Conservation (phyloP, 2,329 filamentous ascomycete species). For the Fusarium setosum region DNA sequence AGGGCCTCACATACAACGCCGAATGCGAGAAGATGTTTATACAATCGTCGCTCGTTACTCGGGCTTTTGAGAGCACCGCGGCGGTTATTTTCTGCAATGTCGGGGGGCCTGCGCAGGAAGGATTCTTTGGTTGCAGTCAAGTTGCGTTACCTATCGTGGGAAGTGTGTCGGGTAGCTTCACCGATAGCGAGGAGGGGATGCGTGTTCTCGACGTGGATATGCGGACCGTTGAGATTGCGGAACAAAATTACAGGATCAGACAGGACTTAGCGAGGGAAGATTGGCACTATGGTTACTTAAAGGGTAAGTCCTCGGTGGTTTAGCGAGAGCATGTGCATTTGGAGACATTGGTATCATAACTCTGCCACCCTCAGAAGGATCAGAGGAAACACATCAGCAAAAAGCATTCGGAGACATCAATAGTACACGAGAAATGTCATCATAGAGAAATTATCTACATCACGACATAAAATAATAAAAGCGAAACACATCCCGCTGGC, state of each 20-base stretch:
- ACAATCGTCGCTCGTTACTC: conserved; percentile 68
- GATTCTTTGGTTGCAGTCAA: conserved; percentile 63
- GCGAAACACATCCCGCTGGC: too few species aligned
- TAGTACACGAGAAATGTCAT: too few species aligned
- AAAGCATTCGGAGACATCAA: too few species aligned
- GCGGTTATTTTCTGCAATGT: conserved; percentile 78
- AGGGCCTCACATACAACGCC: conserved; percentile 67
- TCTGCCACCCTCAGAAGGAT: too few species aligned
- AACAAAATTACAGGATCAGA: conserved; percentile 74
- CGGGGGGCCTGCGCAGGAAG: conserved; percentile 57
- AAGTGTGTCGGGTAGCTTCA: conserved; percentile 66
- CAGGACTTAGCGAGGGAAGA: conserved; percentile 64
- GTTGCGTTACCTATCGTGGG: conserved; percentile 76
- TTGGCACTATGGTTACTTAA: conserved; percentile 68
- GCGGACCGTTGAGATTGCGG: conserved; percentile 73
- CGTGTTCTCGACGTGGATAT: conserved; percentile 74
- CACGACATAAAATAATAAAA: too few species aligned
- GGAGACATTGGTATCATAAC: too few species aligned
- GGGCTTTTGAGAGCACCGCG: conserved; percentile 80
- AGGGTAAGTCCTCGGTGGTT: not conserved
- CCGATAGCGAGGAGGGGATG: conserved; percentile 66
- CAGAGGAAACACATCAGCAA: too few species aligned
- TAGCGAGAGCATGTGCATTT: too few species aligned
- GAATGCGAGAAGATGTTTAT: conserved; percentile 74
- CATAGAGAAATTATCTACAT: too few species aligned